Conservation (phyloP, 2,329 filamentous ascomycete species). For the Passalora sequoiae region DNA sequence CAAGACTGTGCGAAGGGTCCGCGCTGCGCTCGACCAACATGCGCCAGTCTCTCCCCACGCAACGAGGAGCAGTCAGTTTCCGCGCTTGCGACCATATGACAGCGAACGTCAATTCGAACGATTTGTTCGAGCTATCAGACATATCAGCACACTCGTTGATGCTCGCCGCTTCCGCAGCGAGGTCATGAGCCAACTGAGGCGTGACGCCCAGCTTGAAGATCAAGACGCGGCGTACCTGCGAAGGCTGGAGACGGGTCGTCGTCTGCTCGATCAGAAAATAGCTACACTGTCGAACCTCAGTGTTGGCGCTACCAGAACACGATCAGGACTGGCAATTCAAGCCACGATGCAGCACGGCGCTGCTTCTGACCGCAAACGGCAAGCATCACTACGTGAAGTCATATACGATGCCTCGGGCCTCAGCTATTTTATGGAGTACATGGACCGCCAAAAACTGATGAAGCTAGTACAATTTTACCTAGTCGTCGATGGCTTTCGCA, state of each 20-base stretch:
- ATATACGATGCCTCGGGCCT: constrained; percentile 82
- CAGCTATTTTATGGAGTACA: constrained; percentile 99
- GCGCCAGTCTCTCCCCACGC: constrained; percentile 62
- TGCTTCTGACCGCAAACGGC: constrained; percentile 61
- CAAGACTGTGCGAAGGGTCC: constrained; percentile 86
- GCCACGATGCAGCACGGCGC: constrained; percentile 29
- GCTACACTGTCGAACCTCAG: constrained; percentile 62
- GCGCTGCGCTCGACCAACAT: constrained; percentile 89
- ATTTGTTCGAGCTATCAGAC: constrained; percentile 83
- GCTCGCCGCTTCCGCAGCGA: constrained; percentile 88
- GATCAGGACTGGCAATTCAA: constrained; percentile 38
- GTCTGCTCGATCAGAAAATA: constrained; percentile 84
- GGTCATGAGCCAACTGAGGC: constrained; percentile 84
- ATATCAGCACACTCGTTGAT: constrained; percentile 86
- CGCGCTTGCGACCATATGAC: constrained; percentile 73
- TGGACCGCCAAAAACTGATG: constrained; percentile 87
- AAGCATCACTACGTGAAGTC: constrained; percentile 75
- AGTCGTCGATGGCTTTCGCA: constrained; percentile 92
- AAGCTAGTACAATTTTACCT: constrained; percentile 95
- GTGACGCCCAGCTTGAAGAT: constrained; percentile 69
- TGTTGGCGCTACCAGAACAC: constrained; percentile 44
- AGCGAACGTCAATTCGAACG: constrained; percentile 90
- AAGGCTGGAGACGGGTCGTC: constrained; percentile 84
- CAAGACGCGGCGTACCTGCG: constrained; percentile 84
- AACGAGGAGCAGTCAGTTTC: constrained; percentile 55